Base-by-base conservation (phyloP, 2,329 filamentous ascomycete species). In the Pyrenophora seminiperda region DNA sequence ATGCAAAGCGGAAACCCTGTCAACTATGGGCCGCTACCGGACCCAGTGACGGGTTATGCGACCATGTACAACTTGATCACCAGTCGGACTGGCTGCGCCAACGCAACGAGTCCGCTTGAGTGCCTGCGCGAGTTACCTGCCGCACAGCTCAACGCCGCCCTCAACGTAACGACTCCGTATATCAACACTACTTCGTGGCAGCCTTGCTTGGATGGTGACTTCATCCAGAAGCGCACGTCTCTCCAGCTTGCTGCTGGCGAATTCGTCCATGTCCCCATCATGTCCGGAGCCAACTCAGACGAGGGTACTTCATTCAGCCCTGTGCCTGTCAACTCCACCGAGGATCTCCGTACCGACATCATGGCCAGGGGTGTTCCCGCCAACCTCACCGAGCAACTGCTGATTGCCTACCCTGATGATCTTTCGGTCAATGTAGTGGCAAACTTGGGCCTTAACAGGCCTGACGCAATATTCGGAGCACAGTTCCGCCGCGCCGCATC, bases 201-300 rank as follows among this genome's bases (percentile, higher is more conserved):
- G 41, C 77, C 78, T 1, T 69, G 77, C 7, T 63, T 84, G 24
- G 84, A 87, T 56, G 79, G 80, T 1, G 81, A 85, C 59, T 77
- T 86, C 42, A 73, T 87, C 14, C 71, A 73, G 7, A 76, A 77
- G 6, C 80, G 77, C 54, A 79, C 78, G 1, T 81, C 80, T 7
- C 66, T 77, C 6, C 82, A 86, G 57, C 73, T 89, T 5, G 71
- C 74, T 1, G 67, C 77, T 4, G 85, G 84, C 38, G 77, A 79
- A 14, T 88, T 88, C 56, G 81, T 87, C 47, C 78, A 83, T 43
- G 83, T 89, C 0, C 84, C 85, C 1, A 79, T 88, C 32, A 76
- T 90, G 5, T 74, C 79, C 27, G 86, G 87, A 5, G 80, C 79
- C 29, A 89, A 88, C 66, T 80, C 80, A 1, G 86, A 89, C 58